A percentile compares a stretch with the other conserved stretches of the same genome.
phyloP scores from a whole-genome alignment of 1,284 basidiomycete species.

The Irpex rosettiformis region DNA sequence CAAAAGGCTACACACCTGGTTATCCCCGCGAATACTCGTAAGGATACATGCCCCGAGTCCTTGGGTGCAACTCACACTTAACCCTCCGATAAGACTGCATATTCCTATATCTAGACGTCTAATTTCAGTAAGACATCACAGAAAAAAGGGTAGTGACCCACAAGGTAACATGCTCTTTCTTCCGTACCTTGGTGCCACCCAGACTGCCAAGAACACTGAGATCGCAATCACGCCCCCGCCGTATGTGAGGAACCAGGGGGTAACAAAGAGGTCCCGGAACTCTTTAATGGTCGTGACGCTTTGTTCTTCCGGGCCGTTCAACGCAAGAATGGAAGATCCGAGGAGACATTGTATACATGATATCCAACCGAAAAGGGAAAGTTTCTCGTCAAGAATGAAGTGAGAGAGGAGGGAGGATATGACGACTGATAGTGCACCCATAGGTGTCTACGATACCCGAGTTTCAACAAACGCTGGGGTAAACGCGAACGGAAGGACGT shows the following conservation, averaged over 20 bases:
- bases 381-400: constrained; percentile 60
- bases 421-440: constrained; percentile 69
- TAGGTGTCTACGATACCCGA: constrained; percentile 39
- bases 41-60: constrained; percentile 65
- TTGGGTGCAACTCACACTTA: constrained; percentile 65
- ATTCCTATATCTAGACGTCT: constrained; percentile 37
- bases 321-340: constrained; percentile 39
- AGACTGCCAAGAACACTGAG: constrained; percentile 37
- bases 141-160: constrained; percentile 7
- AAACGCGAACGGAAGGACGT: constrained; percentile 26
- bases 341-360: constrained; percentile 57
- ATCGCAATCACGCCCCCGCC: constrained; percentile 36
- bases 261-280: constrained; percentile 61
- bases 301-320: constrained; percentile 63
- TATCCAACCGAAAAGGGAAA: constrained; percentile 57
- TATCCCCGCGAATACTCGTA: constrained; percentile 53
- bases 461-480: constrained; percentile 3
- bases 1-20: constrained; percentile 22
- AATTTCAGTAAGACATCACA: not conserved
- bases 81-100: constrained; percentile 65
- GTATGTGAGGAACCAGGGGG: constrained; percentile 62
- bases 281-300: constrained; percentile 54
- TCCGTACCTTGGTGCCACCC: constrained; percentile 53
- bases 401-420: constrained; percentile 72
- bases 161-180: constrained; percentile 61